Evolutionary conservation across 2,329 filamentous ascomycete species (phyloP).

Genomic region (Xylaria sp.): DNA sequence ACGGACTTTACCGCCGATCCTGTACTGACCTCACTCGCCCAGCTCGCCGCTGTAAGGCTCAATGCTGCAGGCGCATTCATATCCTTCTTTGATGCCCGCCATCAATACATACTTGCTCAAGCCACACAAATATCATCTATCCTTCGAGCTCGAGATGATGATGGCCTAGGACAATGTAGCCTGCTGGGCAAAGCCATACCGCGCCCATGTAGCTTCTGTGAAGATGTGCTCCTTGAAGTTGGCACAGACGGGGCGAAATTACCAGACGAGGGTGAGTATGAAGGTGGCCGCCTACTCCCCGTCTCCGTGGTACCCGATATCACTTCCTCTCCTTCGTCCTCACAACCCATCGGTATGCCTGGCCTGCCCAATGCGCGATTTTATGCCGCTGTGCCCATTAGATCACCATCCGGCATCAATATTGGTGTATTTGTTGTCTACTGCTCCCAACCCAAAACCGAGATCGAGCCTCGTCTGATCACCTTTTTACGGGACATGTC

Average conservation of each 20-base stretch:
- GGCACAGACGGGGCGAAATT: neutral
- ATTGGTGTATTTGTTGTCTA: neutral
- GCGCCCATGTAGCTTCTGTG: slow-evolving; percentile 47
- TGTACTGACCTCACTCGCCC: neutral
- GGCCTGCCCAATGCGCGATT: neutral
- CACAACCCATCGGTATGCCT: neutral
- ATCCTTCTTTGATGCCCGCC: slow-evolving; percentile 60
- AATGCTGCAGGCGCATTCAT: slow-evolving; percentile 55
- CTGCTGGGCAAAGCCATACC: slow-evolving; percentile 49
- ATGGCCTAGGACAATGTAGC: slow-evolving; percentile 37
- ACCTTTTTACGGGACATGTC: neutral
- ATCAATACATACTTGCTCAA: slow-evolving; percentile 63
- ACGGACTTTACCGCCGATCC: neutral
- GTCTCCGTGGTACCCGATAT: slow-evolving; percentile 1
- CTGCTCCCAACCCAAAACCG: neutral
- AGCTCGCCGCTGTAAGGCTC: neutral
- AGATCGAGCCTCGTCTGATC: neutral
- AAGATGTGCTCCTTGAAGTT: slow-evolving; percentile 42
- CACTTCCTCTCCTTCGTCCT: neutral
- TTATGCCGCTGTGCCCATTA: neutral
- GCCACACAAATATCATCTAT: slow-evolving; percentile 55
- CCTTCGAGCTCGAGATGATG: slow-evolving; percentile 40
- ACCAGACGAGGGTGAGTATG: neutral
- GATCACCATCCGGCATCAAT: slow-evolving; percentile 5
- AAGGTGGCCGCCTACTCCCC: neutral